These are phyloP conservation scores for Phaffia rhodozyma DNA, from an alignment of 1,284 basidiomycete genomes.

Conservation along the genomic window DNA sequence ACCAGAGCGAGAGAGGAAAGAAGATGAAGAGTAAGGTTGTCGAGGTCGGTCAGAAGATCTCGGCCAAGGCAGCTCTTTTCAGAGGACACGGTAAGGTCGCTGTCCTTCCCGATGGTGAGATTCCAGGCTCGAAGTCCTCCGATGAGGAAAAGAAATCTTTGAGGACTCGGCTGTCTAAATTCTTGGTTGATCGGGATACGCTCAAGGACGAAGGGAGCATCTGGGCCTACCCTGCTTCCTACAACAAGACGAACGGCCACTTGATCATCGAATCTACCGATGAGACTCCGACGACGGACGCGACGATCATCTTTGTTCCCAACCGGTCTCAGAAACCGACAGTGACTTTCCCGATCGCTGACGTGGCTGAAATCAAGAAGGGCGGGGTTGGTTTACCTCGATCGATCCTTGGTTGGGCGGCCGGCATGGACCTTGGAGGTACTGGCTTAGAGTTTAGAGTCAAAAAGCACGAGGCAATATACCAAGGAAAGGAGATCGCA, in stretches of 20 bases:
- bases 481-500: conserved; percentile 15
- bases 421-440: conserved; percentile 25
- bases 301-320: conserved; percentile 32
- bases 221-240: conserved; percentile 31
- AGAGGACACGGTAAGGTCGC: conserved; percentile 9
- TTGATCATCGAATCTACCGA: conserved; percentile 30
- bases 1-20: neutral
- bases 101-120: conserved; percentile 10
- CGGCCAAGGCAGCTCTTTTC: conserved; percentile 8
- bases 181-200: neutral
- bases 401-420: conserved; percentile 35
- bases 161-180: neutral
- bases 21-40: conserved; percentile 5
- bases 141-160: neutral
- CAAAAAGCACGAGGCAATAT: conserved; percentile 18
- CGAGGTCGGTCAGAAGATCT: conserved; percentile 9
- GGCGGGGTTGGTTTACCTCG: conserved; percentile 34
- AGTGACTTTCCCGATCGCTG: conserved; percentile 24
- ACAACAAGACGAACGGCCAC: conserved; percentile 31
- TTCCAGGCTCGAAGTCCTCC: no score
- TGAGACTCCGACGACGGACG: conserved; percentile 20
- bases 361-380: conserved; percentile 38
- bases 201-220: conserved; percentile 12
- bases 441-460: conserved; percentile 15
- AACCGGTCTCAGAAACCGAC: conserved; percentile 19